A percentile compares a stretch with the other conserved stretches of the same genome.
phyloP scores from a whole-genome alignment of 352 stramenopile genomes.

The Pythium coloratum region DNA sequence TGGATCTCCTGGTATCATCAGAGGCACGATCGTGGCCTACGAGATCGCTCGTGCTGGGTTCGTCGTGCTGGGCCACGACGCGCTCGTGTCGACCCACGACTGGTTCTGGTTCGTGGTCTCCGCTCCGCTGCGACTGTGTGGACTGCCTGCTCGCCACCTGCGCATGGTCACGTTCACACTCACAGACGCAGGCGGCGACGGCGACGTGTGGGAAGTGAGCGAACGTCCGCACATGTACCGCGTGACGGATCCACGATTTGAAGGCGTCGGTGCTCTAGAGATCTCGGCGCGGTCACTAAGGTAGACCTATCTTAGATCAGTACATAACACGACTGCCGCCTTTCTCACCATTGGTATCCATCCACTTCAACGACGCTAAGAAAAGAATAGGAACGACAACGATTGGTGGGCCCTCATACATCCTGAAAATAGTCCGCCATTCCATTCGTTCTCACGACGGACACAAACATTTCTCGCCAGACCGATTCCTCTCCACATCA shows the following conservation, averaged over 20 bases:
- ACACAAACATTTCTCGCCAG: no score
- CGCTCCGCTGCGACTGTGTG: conserved; percentile 10
- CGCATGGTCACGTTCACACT: conserved; percentile 24
- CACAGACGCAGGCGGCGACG: not conserved
- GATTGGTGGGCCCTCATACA: no score
- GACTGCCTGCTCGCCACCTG: conserved; percentile 14
- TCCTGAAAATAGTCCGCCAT: no score
- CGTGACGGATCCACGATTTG: conserved; percentile 20
- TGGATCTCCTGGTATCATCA: conserved; percentile 10
- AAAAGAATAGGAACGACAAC: no score
- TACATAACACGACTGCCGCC: no score
- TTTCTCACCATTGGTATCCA: no score
- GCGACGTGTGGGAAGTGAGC: conserved; percentile 12
- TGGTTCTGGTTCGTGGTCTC: conserved; percentile 24
- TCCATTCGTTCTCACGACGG: no score
- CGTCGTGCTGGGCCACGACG: conserved; percentile 20
- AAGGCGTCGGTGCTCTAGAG: conserved; percentile 9
- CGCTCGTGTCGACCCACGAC: conserved; percentile 23
- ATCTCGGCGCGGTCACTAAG: conserved; percentile 13
- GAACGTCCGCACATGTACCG: conserved; percentile 21
- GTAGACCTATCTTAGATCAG: no score
- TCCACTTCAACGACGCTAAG: no score
- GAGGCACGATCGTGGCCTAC: conserved; percentile 22
- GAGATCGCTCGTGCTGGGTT: conserved; percentile 16
- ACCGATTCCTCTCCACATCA: no score